Conservation (phyloP, 1,139 yeast genomes). For the Hyphopichia burtonii region DNA sequence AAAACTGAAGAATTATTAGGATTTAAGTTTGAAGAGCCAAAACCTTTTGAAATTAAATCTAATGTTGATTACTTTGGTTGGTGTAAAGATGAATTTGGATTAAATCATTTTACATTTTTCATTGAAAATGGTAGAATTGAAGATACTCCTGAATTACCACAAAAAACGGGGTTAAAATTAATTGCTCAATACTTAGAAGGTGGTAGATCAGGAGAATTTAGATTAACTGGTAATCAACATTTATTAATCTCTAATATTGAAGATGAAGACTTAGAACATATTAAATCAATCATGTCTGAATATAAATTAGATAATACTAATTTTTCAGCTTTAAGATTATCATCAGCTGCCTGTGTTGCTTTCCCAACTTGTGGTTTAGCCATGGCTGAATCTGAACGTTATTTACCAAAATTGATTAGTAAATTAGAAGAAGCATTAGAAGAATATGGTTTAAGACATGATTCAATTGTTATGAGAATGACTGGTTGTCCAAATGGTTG, state of each 20-base stretch:
- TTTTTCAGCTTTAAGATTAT: constrained; percentile 79
- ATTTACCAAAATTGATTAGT: constrained; percentile 77
- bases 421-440: constrained; percentile 84
- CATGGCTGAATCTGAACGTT: constrained; percentile 98
- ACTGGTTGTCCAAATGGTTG: constrained; percentile 99
- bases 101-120: constrained; percentile 89
- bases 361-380: constrained; percentile 99
- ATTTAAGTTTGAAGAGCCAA: constrained; percentile 66
- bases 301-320: constrained; percentile 84
- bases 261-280: constrained; percentile 61
- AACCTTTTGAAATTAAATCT: constrained; percentile 74
- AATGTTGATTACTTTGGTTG: constrained; percentile 94
- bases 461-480: constrained; percentile 95
- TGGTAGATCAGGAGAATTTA: constrained; percentile 71
- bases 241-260: constrained; percentile 70
- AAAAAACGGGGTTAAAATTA: constrained; percentile 80
- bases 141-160: constrained; percentile 87
- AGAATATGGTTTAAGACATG: constrained; percentile 91
- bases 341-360: constrained; percentile 97
- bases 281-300: constrained; percentile 64
- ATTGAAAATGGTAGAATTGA: constrained; percentile 97
- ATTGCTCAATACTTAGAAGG: constrained; percentile 65
- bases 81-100: constrained; percentile 85
- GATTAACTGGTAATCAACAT: constrained; percentile 96
- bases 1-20: constrained; percentile 87